Evolutionary conservation across 1,284 basidiomycete species (phyloP), one percentile per base, ranked within the genome.

Genomic region (Cerrena zonata): DNA sequence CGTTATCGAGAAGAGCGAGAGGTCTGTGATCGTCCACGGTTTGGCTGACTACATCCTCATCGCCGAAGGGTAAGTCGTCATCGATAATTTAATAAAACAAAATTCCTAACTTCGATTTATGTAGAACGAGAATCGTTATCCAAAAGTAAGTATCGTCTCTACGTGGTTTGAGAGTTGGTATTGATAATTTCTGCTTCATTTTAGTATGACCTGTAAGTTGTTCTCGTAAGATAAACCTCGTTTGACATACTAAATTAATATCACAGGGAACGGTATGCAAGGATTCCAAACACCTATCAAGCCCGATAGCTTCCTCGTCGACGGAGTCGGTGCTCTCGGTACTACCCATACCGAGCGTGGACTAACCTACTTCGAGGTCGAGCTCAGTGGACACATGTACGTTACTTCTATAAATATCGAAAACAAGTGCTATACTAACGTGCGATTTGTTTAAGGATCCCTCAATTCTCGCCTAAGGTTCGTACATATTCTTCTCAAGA

Each of bases 1-100:
- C 54, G 85, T 86, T 40, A 88, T 89, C 53, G 85, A 89, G 67
- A 86, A 84, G 70, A 89, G 75, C 63, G 71, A 79, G 53, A 73
- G 85, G 44, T 77, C 75, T 2, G 82, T 89, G 12, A 80, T 90
- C 51, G 74, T 80, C 3, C 86, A 90, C 54, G 88, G 88, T 0
- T 68, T 86, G 46, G 82, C 78, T 1, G 86, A 89, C 64, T 88
- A 79, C 56, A 74, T 84, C 53, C 67, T 86, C 40, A 86, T 89
- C 47, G 78, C 84, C 7, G 82, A 86, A 56, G 87, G 86, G 81
- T 85, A 55, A 55, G 78, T 50, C 7, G 27, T 26, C 40, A 24
- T 41, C n/a, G n/a, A n/a, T n/a, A n/a, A n/a, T n/a, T n/a, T n/a
- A n/a, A n/a, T n/a, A n/a, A n/a, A n/a, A n/a, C n/a, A n/a, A n/a